Evolutionary conservation across 805 yeast species (phyloP).

Genomic region (Yarrowia sp.): DNA sequence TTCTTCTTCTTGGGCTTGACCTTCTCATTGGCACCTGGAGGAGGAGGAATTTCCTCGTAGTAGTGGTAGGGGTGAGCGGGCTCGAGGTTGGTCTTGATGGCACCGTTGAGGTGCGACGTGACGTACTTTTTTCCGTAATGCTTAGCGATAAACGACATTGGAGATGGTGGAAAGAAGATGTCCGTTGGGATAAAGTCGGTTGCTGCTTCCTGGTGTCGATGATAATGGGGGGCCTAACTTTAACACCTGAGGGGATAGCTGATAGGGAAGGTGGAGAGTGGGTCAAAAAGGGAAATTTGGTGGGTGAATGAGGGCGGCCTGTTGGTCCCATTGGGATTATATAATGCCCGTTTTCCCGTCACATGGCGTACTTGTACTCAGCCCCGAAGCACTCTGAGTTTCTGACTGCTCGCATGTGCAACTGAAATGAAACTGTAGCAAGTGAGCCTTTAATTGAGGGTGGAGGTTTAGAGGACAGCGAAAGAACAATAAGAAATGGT

Average conservation of each 20-base stretch:
- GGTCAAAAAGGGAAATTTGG: too few species aligned
- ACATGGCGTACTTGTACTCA: background rate
- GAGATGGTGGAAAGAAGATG: background rate
- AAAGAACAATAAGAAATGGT: too few species aligned
- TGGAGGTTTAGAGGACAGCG: too few species aligned
- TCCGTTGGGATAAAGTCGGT: background rate
- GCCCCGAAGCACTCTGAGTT: conserved; percentile 20
- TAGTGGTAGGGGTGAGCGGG: conserved; percentile 39
- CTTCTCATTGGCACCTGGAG: conserved; percentile 21
- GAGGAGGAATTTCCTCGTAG: conserved; percentile 37
- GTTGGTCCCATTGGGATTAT: background rate
- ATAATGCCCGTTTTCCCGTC: background rate
- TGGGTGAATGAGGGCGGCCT: too few species aligned
- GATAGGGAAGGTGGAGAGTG: background rate
- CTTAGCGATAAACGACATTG: conserved; percentile 37
- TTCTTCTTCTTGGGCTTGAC: conserved; percentile 42
- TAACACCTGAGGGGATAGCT: background rate
- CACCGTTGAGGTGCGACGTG: conserved; percentile 34
- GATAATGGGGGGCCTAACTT: conserved; percentile 17
- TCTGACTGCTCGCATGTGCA: conserved; percentile 4
- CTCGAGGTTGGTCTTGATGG: conserved; percentile 38
- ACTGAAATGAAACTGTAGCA: conserved; percentile 14
- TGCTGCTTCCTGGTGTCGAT: conserved; percentile 9
- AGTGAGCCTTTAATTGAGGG: background rate
- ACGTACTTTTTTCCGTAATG: conserved; percentile 37